These are phyloP conservation scores for Dactylis glomerata DNA, from an alignment of 176 grass and related monocot genomes.

Conservation along the genomic window DNA sequence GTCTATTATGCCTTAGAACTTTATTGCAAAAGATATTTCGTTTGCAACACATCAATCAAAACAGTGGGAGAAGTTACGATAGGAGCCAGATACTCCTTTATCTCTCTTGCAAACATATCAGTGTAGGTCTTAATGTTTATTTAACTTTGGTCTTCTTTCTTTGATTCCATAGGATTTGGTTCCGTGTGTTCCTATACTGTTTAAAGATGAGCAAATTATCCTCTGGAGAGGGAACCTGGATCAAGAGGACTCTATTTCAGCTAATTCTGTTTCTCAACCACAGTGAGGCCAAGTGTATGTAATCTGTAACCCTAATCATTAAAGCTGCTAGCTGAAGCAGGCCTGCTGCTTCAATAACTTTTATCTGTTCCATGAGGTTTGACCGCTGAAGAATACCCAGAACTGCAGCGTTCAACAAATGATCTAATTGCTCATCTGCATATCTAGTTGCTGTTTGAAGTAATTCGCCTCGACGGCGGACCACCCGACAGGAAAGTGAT, in stretches of 20 bases:
- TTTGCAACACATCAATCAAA: not conserved
- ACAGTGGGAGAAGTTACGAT: not conserved
- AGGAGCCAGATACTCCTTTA: not conserved
- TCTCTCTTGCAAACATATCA: not conserved
- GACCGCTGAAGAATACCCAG: not conserved
- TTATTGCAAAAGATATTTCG: not conserved
- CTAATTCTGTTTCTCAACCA: not conserved
- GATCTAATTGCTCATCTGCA: not conserved
- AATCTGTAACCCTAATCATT: not conserved
- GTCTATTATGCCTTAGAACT: not conserved
- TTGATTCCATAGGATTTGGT: conserved; percentile 55
- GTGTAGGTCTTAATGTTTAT: not conserved
- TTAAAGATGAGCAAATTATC: conserved; percentile 76
- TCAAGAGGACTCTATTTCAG: conserved; percentile 11
- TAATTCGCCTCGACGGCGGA: not conserved
- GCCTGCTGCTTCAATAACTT: not conserved
- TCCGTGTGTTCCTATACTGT: conserved; percentile 58
- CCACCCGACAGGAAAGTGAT: not conserved
- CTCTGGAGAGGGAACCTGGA: conserved; percentile 53
- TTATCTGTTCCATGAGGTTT: not conserved
- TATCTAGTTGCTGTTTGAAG: not conserved
- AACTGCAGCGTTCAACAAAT: not conserved
- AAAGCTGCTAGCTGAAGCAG: not conserved
- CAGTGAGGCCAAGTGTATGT: not conserved
- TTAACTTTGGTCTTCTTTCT: not conserved